Percentiles rank a stretch among this genome's conserved stretches.
Evolutionary conservation across 2,329 filamentous ascomycete genomes (phyloP).

Genomic region (Penicillium sp.): DNA sequence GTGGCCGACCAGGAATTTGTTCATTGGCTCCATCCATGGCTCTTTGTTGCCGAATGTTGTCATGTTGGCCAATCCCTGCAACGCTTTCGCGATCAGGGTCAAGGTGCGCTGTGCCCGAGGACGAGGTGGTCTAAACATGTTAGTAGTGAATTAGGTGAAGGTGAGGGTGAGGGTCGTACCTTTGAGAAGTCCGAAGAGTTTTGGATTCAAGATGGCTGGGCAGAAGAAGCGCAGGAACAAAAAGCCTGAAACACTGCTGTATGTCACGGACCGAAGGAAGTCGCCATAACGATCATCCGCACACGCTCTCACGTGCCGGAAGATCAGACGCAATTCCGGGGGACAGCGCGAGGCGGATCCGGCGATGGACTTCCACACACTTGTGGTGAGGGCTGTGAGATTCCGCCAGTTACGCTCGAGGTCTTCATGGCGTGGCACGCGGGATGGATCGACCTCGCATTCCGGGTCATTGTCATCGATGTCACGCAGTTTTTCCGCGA

Average conservation of each 20-base stretch:
- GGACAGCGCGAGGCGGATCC: slow-evolving; percentile 75
- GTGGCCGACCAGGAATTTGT: slow-evolving; percentile 75
- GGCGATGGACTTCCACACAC: slow-evolving; percentile 82
- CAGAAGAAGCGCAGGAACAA: slow-evolving; percentile 94
- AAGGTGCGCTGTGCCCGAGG: slow-evolving; percentile 82
- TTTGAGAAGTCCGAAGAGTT: slow-evolving; percentile 83
- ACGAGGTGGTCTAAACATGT: slow-evolving; percentile 69
- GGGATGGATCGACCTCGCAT: slow-evolving; percentile 92
- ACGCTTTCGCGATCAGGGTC: slow-evolving; percentile 86
- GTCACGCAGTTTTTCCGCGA: slow-evolving; percentile 81
- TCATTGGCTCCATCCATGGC: slow-evolving; percentile 99
- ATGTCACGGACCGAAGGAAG: slow-evolving; percentile 83
- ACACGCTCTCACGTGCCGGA: slow-evolving; percentile 88
- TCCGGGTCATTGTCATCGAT: slow-evolving; percentile 90
- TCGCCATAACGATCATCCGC: slow-evolving; percentile 94
- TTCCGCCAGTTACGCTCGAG: slow-evolving; percentile 80
- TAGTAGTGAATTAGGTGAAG: slow-evolving; percentile 3
- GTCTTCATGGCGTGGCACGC: slow-evolving; percentile 67
- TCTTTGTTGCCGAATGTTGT: slow-evolving; percentile 92
- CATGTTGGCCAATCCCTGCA: slow-evolving; percentile 89
- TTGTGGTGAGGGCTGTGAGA: slow-evolving; percentile 73
- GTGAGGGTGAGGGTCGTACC: slow-evolving; percentile 43
- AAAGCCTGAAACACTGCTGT: slow-evolving; percentile 94
- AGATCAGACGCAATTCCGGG: slow-evolving; percentile 77
- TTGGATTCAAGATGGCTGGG: slow-evolving; percentile 92